Percentiles rank a stretch among this genome's conserved stretches.
These are phyloP conservation scores for Aspergillus puulaauensis DNA, from an alignment of 2,329 filamentous ascomycete genomes.

Conservation along the genomic window DNA sequence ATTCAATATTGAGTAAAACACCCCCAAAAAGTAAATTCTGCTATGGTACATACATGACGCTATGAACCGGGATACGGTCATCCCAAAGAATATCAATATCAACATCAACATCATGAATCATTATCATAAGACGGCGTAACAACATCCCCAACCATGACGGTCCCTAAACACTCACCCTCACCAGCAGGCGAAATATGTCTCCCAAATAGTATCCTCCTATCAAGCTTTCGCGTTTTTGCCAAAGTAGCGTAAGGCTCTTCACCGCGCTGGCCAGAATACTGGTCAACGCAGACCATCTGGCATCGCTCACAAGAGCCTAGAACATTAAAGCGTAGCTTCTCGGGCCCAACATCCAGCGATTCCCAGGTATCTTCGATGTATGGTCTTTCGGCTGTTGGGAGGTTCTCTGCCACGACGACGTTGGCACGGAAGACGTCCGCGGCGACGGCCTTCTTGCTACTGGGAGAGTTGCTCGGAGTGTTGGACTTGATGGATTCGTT, in stretches of 20 bases:
- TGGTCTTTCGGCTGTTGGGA: slow-evolving; percentile 52
- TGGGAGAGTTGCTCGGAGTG: slow-evolving; percentile 38
- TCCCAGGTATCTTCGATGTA: slow-evolving; percentile 83
- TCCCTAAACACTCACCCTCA: slow-evolving; percentile 24
- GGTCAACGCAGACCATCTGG: slow-evolving; percentile 95
- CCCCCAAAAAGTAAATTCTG: neutral
- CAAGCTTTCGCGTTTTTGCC: slow-evolving; percentile 78
- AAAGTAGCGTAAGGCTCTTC: slow-evolving; percentile 88
- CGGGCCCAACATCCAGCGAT: slow-evolving; percentile 61
- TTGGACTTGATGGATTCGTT: slow-evolving; percentile 67
- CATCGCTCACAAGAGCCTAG: slow-evolving; percentile 84
- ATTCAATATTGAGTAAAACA: neutral
- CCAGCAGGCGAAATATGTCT: slow-evolving; percentile 60
- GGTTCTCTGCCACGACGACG: slow-evolving; percentile 66
- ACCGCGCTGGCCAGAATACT: slow-evolving; percentile 72
- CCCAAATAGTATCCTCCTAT: slow-evolving; percentile 87
- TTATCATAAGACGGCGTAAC: slow-evolving; percentile 32
- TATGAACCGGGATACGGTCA: neutral
- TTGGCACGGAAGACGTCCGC: slow-evolving; percentile 85
- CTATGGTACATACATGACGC: neutral
- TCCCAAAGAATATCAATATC: neutral
- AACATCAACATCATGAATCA: slow-evolving; percentile 5
- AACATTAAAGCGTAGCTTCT: slow-evolving; percentile 51
- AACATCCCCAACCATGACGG: slow-evolving; percentile 42
- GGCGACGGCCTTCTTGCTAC: slow-evolving; percentile 55